phyloP scores from a whole-genome alignment of 1,284 basidiomycete species.

The Ganoderma multipileum region DNA sequence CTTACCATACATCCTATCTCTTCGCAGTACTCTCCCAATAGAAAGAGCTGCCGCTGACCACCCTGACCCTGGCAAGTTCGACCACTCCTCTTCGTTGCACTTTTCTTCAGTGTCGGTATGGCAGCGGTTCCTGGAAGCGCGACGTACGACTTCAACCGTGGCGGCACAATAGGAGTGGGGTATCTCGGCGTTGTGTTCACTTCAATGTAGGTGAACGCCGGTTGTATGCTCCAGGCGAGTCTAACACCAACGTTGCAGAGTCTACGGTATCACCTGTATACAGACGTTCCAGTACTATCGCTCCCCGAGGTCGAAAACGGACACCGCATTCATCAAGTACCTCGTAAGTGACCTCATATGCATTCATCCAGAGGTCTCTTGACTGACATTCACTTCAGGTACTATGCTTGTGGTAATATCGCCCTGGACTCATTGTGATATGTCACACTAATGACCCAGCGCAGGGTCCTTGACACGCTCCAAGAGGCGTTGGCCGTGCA shows the following conservation, averaged over 20 bases:
- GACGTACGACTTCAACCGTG: background rate
- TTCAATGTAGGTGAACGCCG: background rate
- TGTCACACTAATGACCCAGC: background rate
- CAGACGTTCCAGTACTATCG: conserved; percentile 2
- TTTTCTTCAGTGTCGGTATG: background rate
- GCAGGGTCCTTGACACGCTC: background rate
- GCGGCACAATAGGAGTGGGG: background rate
- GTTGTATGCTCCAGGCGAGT: background rate
- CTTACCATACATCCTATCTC: background rate
- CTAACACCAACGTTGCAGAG: background rate
- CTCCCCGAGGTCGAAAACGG: background rate
- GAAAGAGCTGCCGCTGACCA: background rate
- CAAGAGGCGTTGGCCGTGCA: background rate
- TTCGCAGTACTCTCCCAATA: background rate
- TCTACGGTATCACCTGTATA: conserved; percentile 1
- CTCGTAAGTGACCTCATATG: background rate
- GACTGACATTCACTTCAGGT: background rate
- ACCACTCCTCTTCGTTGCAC: background rate
- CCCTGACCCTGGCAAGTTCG: background rate
- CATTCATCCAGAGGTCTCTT: background rate
- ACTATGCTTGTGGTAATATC: background rate
- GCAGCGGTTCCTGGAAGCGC: background rate
- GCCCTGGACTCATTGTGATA: background rate
- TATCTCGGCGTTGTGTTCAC: background rate
- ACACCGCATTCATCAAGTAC: background rate